phyloP scores from a whole-genome alignment of 768 basidiomycete genomes.

The Termitomyces sp. region DNA sequence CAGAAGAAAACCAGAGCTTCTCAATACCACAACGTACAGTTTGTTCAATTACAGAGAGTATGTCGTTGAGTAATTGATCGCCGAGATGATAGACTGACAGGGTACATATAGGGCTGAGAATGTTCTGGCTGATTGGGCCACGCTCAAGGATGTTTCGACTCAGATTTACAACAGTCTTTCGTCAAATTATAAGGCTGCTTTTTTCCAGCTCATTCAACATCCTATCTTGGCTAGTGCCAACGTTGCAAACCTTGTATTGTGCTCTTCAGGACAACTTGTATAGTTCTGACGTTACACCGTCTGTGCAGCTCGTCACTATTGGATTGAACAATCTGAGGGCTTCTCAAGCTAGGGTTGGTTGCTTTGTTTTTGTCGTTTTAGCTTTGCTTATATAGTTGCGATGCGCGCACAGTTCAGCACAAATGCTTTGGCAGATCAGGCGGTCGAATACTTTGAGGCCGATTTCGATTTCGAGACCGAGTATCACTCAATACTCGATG shows the following conservation, averaged over 20 bases:
- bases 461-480: conserved; percentile 58
- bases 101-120: conserved; percentile 47
- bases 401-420: conserved; percentile 37
- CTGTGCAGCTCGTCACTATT: conserved; percentile 41
- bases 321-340: conserved; percentile 58
- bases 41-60: conserved; percentile 67
- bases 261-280: not conserved
- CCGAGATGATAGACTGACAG: not conserved
- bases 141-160: conserved; percentile 43
- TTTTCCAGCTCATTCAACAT: conserved; percentile 70
- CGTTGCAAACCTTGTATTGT: conserved; percentile 42
- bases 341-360: conserved; percentile 49
- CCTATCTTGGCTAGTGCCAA: conserved; percentile 56
- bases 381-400: not conserved
- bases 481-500: conserved; percentile 55
- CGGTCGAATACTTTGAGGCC: conserved; percentile 50
- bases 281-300: no score
- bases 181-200: conserved; percentile 45
- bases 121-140: conserved; percentile 46
- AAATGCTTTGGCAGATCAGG: conserved; percentile 51
- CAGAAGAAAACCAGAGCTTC: conserved; percentile 60
- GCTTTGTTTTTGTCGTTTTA: not conserved
- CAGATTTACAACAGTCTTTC: conserved; percentile 51
- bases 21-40: conserved; percentile 58
- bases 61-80: conserved; percentile 17